Conservation (phyloP, 768 basidiomycete genomes). For the Leccinum arenicola region DNA sequence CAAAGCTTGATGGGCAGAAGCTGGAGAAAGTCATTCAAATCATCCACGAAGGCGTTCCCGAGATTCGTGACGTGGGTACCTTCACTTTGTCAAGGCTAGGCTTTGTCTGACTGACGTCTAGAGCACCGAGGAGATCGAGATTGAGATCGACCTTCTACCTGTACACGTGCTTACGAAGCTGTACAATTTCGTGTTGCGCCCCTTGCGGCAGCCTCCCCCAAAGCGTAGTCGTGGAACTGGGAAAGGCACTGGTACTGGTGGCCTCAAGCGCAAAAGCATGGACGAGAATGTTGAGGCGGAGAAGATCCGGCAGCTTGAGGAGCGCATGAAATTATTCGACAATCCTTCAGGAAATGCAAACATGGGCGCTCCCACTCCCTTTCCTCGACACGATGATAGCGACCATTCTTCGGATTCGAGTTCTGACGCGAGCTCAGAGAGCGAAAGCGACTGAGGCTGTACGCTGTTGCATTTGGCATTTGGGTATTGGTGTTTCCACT, state of each 20-base stretch:
- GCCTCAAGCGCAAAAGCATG: slow-evolving; percentile 92
- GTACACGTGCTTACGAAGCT: slow-evolving; percentile 84
- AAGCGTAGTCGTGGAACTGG: slow-evolving; percentile 59
- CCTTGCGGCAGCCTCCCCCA: slow-evolving; percentile 62
- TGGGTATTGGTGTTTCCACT: slow-evolving; percentile 14
- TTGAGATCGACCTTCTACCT: slow-evolving; percentile 94
- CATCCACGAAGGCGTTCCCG: slow-evolving; percentile 91
- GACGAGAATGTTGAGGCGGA: slow-evolving; percentile 95
- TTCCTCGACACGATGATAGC: slow-evolving; percentile 44
- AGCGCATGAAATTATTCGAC: slow-evolving; percentile 83
- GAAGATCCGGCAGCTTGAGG: slow-evolving; percentile 90
- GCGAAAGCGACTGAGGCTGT: slow-evolving; percentile 69
- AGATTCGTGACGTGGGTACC: slow-evolving; percentile 82
- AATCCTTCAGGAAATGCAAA: slow-evolving; percentile 43
- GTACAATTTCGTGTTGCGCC: slow-evolving; percentile 92
- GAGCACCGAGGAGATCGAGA: slow-evolving; percentile 97
- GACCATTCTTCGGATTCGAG: slow-evolving; percentile 81
- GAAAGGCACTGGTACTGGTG: slow-evolving; percentile 85
- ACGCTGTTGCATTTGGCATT: slow-evolving; percentile 12
- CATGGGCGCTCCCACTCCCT: slow-evolving; percentile 35
- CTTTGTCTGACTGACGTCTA: slow-evolving; percentile 33
- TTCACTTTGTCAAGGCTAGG: slow-evolving; percentile 8
- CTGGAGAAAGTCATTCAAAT: slow-evolving; percentile 91
- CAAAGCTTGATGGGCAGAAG: slow-evolving; percentile 75
- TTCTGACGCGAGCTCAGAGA: slow-evolving; percentile 78